Conservation (phyloP, 352 stramenopile genomes). For the Globisporangium rhizosaccharum region DNA sequence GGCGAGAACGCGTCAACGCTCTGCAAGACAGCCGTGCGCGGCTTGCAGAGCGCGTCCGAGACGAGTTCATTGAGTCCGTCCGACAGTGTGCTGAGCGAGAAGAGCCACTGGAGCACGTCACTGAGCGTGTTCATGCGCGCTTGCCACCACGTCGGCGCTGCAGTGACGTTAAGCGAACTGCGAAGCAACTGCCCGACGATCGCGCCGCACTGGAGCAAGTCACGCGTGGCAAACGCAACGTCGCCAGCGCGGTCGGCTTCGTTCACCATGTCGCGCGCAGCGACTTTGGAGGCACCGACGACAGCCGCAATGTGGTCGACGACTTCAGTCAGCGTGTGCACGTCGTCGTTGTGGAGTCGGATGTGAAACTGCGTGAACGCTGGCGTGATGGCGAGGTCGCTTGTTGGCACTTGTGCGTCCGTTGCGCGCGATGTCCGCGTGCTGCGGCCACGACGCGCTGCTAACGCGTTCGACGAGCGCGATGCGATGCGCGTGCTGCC, state of each 20-base stretch:
- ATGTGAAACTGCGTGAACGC: constrained; percentile 36
- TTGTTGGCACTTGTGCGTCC: not conserved
- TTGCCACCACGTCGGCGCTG: constrained; percentile 65
- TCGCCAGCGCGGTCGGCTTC: constrained; percentile 63
- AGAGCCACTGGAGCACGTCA: constrained; percentile 66
- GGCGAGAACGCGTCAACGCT: constrained; percentile 28
- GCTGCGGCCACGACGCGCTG: constrained; percentile 8
- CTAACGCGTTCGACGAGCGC: constrained; percentile 11
- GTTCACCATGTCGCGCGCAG: constrained; percentile 42
- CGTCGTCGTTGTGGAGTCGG: constrained; percentile 83
- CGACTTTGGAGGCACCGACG: constrained; percentile 48
- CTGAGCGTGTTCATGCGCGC: constrained; percentile 48
- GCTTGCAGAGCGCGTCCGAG: constrained; percentile 53
- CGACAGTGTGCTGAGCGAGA: constrained; percentile 56
- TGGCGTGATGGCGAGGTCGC: not conserved
- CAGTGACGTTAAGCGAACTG: constrained; percentile 65
- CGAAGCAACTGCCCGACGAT: constrained; percentile 51
- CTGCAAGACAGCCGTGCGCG: constrained; percentile 27
- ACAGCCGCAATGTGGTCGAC: constrained; percentile 55
- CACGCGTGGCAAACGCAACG: constrained; percentile 30
- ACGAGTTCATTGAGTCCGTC: constrained; percentile 72
- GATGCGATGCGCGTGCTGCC: constrained; percentile 5
- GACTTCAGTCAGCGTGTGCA: constrained; percentile 71
- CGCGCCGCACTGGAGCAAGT: constrained; percentile 39
- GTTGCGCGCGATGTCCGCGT: constrained; percentile 11